Conservation (phyloP, 2,329 filamentous ascomycete species). For the Xylariaceae sp. region DNA sequence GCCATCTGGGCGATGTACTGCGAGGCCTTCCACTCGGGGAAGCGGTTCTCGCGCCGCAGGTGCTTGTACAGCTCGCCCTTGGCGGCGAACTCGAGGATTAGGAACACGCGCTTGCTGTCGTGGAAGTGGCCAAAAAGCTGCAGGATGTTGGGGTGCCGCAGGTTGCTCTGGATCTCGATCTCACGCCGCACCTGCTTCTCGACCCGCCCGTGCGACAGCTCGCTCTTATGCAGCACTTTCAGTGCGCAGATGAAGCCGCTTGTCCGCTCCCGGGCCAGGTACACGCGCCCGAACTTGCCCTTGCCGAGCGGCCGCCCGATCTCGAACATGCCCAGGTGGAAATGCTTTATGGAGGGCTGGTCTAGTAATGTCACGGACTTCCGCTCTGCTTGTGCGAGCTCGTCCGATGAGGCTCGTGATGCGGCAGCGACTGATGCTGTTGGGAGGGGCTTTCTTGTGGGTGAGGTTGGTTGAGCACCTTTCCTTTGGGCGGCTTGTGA, state of each 20-base stretch:
- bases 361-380: conserved; percentile 61
- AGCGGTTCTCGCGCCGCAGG: conserved; percentile 76
- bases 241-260: conserved; percentile 85
- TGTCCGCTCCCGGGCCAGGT: conserved; percentile 79
- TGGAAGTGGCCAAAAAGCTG: conserved; percentile 88
- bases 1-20: conserved; percentile 92
- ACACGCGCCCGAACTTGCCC: conserved; percentile 87
- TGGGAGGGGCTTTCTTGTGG: conserved; percentile 58
- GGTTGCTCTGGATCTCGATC: conserved; percentile 88
- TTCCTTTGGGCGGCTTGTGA: conserved; percentile 69
- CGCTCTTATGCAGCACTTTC: conserved; percentile 85
- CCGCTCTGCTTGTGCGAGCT: conserved; percentile 56
- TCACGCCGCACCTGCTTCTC: conserved; percentile 88
- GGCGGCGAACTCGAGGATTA: conserved; percentile 86
- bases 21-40: conserved; percentile 85
- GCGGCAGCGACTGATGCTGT: conserved; percentile 41
- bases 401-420: conserved; percentile 50
- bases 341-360: conserved; percentile 66
- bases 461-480: conserved; percentile 54
- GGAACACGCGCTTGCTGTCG: conserved; percentile 84
- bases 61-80: conserved; percentile 91
- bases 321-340: conserved; percentile 93
- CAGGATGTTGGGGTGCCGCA: conserved; percentile 85
- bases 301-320: conserved; percentile 87
- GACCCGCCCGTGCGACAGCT: conserved; percentile 77